Conservation (phyloP, 2,329 filamentous ascomycete species). For the Apiospora arundinis region DNA sequence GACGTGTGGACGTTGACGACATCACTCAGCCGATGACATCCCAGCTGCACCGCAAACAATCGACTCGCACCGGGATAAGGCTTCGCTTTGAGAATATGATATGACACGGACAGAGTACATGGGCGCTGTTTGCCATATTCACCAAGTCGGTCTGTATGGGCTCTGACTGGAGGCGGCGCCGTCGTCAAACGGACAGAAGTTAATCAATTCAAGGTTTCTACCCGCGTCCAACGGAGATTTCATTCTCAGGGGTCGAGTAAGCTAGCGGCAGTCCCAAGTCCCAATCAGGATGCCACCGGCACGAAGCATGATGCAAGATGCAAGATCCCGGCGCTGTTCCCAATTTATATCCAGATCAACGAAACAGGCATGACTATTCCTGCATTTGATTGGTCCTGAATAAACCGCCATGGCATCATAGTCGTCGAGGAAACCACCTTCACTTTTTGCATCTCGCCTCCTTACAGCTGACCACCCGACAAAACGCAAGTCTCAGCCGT, state of each 20-base stretch:
- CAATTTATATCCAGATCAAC: neutral
- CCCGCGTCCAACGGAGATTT: constrained; percentile 10
- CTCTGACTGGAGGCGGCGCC: neutral
- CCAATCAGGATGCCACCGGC: constrained; percentile 2
- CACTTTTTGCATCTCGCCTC: no score
- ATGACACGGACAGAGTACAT: neutral
- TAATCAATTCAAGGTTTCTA: neutral
- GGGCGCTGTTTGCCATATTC: neutral
- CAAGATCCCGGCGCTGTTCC: constrained; percentile 3
- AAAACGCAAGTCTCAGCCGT: neutral
- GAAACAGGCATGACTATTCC: neutral
- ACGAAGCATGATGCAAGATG: constrained; percentile 7
- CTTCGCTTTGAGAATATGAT: neutral
- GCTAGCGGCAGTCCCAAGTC: neutral
- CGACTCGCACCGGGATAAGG: no score
- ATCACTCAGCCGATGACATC: neutral
- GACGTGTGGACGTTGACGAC: neutral
- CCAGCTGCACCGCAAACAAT: neutral
- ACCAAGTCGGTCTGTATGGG: neutral
- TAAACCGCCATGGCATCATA: neutral
- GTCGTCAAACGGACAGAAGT: constrained; percentile 6
- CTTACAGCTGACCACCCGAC: no score
- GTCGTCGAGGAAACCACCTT: neutral
- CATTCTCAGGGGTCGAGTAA: neutral
- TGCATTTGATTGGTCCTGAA: neutral